Conservation (phyloP, 2,329 filamentous ascomycete genomes). For the Paecilomyces sp. region DNA sequence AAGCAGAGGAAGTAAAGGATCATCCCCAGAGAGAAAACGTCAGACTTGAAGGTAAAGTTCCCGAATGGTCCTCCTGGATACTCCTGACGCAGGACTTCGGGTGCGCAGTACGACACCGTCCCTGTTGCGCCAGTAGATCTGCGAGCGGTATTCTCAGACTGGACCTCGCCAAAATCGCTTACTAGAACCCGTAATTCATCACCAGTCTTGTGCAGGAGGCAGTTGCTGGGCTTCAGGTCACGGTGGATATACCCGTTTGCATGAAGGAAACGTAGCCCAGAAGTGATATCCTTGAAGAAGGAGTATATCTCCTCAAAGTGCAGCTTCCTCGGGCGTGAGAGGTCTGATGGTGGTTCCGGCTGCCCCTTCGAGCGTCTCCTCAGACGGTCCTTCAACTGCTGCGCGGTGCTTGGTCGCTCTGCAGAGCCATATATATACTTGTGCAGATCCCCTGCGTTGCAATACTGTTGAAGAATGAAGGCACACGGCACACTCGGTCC, state of each 20-base stretch:
- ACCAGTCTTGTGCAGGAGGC: conserved; percentile 72
- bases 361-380: conserved; percentile 75
- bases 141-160: conserved; percentile 71
- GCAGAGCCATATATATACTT: conserved; percentile 72
- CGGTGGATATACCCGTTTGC: conserved; percentile 89
- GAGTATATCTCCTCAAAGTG: conserved; percentile 92
- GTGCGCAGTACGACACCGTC: conserved; percentile 95
- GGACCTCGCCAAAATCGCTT: conserved; percentile 96
- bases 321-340: conserved; percentile 48
- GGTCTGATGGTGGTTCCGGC: conserved; percentile 53
- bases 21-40: conserved; percentile 98
- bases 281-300: conserved; percentile 91
- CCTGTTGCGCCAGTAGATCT: conserved; percentile 89
- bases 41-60: conserved; percentile 94
- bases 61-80: conserved; percentile 62
- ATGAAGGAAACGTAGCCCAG: conserved; percentile 83
- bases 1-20: conserved; percentile 99
- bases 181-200: conserved; percentile 73
- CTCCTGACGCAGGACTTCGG: conserved; percentile 73
- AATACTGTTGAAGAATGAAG: conserved; percentile 96
- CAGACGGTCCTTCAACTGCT: conserved; percentile 82
- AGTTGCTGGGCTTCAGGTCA: conserved; percentile 94
- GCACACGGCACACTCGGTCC: conserved; percentile 88
- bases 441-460: conserved; percentile 86
- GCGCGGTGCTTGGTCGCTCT: conserved; percentile 58